phyloP scores from a whole-genome alignment of 495 filamentous ascomycete species.

The Antarctomyces pellizariae region DNA sequence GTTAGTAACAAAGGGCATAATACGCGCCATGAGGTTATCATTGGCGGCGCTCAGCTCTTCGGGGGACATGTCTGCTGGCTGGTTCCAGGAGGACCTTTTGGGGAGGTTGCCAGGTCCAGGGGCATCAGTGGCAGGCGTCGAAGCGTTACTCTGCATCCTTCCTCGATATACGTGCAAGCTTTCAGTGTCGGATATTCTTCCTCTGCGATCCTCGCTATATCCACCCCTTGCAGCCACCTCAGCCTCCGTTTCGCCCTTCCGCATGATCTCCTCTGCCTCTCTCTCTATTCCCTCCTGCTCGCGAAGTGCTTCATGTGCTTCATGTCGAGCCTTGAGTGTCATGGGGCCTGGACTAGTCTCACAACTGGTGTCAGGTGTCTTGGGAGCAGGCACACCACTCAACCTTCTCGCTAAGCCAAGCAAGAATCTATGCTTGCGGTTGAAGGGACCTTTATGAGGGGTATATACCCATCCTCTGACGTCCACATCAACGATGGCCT shows the following conservation, averaged over 20 bases:
- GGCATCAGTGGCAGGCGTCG: conserved; percentile 15
- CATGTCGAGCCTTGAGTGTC: conserved; percentile 10
- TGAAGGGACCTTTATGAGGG: conserved; percentile 71
- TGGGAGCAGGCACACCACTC: conserved; percentile 59
- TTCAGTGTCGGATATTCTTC: conserved; percentile 14
- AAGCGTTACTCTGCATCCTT: conserved; percentile 3
- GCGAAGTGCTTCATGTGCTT: conserved; percentile 18
- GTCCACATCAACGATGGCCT: conserved; percentile 76
- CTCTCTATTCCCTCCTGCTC: conserved; percentile 39
- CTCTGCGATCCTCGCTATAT: conserved; percentile 25
- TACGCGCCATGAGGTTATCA: conserved; percentile 58
- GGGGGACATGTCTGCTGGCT: conserved; percentile 33
- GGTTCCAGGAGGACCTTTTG: conserved; percentile 24
- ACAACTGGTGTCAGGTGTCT: conserved; percentile 10
- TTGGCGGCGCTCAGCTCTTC: conserved; percentile 63
- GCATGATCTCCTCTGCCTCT: conserved; percentile 52
- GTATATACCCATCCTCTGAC: conserved; percentile 79
- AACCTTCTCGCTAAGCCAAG: conserved; percentile 64
- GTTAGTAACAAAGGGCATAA: conserved; percentile 72
- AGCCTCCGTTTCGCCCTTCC: conserved; percentile 42
- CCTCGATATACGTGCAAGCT: conserved; percentile 10
- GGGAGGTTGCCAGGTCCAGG: conserved; percentile 14
- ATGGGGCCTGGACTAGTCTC: conserved; percentile 7
- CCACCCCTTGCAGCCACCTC: conserved; percentile 42
- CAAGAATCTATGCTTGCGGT: conserved; percentile 61